Base-by-base conservation (phyloP, 176 grass and related monocot genomes). In the Eleusine indica region DNA sequence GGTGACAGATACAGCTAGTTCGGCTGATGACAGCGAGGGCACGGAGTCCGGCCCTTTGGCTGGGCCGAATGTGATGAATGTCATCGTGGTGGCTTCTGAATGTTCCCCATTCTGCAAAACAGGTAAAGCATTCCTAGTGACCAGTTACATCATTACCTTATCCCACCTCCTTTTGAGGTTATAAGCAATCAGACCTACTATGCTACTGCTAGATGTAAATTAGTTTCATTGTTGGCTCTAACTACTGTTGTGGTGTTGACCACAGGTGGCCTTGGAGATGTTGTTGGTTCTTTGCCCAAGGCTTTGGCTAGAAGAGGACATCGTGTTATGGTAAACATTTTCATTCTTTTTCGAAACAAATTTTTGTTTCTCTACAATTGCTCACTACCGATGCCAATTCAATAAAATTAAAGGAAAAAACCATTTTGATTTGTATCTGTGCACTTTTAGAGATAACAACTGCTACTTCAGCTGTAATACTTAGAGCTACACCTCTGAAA, bases 271-370 rank as follows among this genome's bases (percentile, higher is more conserved):
- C 96, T 98, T 74, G 95, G 92, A 88, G 95, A 98, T 88, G 95
- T 98, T 52, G 95, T 74, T 56, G 88, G 92, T 83, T 90, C 95
- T 88, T 80, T 98, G 81, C 95, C 90, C 19, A 98, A 98, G 89
- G 95, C 95, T 88, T 84, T 98, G 88, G 95, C 95, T 5, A 98
- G 92, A 66, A 93, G 95, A 86, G 92, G 95, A n/a, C 95, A 98
- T 73, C 90, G 95, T 52, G 95, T 98, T 53, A 98, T 98, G 92
- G 95, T 94, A 85, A 32, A 44, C 18, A 4, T 22, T 46, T 47
- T 21, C 30, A 5, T 58, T 47, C 15, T 4, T 58, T 61, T 22
- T 12, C 1, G 19, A 72, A 70, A 1, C 48, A 38, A 38, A 49
- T 22, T 37, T 58, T 51, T 3, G 3, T 73, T 56, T 39, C 14